Base-by-base conservation (phyloP, 495 filamentous ascomycete species). In the Schizothecium vesticola region DNA sequence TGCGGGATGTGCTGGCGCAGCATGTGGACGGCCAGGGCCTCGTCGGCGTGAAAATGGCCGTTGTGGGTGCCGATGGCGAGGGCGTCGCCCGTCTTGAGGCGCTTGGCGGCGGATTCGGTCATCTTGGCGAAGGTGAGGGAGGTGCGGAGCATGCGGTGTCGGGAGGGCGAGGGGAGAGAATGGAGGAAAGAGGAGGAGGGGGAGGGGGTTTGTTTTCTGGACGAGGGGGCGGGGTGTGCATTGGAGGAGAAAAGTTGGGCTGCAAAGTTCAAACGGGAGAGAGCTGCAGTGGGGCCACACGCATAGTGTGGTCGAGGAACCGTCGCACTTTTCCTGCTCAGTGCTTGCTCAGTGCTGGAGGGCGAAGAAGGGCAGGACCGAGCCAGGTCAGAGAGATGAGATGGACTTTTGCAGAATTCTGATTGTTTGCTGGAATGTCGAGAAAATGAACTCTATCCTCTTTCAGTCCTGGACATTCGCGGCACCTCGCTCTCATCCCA, bases 21-120 rank as follows among this genome's bases (percentile, higher is more conserved):
- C 82, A 99, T 91, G 83, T 95, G 92, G 67, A 98, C 93, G 64
- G 95, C 95, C n/a, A 99, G 88, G 68, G 95, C 95, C 82, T 99
- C 95, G 77, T 99, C 95, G 79, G 95, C 96, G 82, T 99, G 95
- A 86, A 99, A 99, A 80, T 97, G 92, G 65, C 95, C 95, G 81
- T 90, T 97, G 84, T 97, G 94, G 13, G 94, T 97, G 65, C 92
- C 94, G 73, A 97, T 96, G 65, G 87, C 78, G 71, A 90, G 79
- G 33, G 83, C 82, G 13, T 80, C 79, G 56, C 81, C 82, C 73
- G 77, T 82, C 82, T 92, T 93, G 65, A 93, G 76, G 76, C 90
- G 87, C 78, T 94, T 94, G 25, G 89, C 80, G 70, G 86, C 85
- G 67, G 81, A 85, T 80, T 90, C 85, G 71, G 88, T 83, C 90